Conservation (phyloP, 2,329 filamentous ascomycete species). For the Pseudogymnoascus sp. region DNA sequence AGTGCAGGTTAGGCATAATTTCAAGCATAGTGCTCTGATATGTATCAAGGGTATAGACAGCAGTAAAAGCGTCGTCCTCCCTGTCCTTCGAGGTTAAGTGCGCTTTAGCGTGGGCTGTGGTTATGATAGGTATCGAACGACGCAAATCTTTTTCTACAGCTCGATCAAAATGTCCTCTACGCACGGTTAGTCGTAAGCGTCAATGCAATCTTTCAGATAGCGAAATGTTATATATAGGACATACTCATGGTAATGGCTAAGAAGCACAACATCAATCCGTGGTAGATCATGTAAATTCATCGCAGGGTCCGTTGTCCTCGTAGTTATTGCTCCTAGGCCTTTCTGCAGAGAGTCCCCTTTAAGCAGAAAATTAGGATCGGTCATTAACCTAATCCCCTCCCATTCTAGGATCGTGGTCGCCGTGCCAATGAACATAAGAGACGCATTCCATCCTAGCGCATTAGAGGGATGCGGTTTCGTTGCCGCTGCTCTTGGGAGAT, state of each 20-base stretch:
- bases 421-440: conserved; percentile 47
- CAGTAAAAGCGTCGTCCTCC: conserved; percentile 42
- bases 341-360: conserved; percentile 59
- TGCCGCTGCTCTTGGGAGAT: no score
- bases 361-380: conserved; percentile 58
- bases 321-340: conserved; percentile 51
- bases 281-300: conserved; percentile 53
- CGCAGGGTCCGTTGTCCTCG: conserved; percentile 49
- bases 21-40: conserved; percentile 45
- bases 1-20: conserved; percentile 22
- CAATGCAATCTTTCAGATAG: background rate
- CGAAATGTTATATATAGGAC: background rate
- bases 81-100: conserved; percentile 39
- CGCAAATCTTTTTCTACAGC: conserved; percentile 43
- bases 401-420: conserved; percentile 50
- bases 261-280: conserved; percentile 48
- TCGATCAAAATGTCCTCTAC: conserved; percentile 44
- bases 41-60: conserved; percentile 47
- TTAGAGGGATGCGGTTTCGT: background rate
- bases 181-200: conserved; percentile 7
- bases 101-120: conserved; percentile 51
- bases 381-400: conserved; percentile 45
- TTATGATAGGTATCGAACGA: conserved; percentile 52
- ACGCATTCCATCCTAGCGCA: conserved; percentile 32
- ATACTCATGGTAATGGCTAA: conserved; percentile 56